These are phyloP conservation scores for Scytalidium lignicola DNA, from an alignment of 2,329 filamentous ascomycete species.

Conservation along the genomic window DNA sequence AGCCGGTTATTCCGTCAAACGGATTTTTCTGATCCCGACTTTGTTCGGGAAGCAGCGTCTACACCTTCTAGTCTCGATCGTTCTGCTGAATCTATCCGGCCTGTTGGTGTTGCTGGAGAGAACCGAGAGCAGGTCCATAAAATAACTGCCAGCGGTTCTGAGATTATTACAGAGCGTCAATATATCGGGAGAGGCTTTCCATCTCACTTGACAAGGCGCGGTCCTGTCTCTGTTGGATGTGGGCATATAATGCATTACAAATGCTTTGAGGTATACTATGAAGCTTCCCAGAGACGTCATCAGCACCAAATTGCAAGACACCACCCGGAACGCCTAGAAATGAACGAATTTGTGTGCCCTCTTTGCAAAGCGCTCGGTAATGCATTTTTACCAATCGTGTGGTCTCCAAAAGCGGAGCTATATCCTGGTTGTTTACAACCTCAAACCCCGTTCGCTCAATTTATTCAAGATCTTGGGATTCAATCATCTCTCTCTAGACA, in stretches of 20 bases:
- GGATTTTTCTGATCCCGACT: conserved; percentile 73
- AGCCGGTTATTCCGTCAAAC: conserved; percentile 86
- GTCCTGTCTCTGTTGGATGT: conserved; percentile 84
- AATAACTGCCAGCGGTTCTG: conserved; percentile 65
- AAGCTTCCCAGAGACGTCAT: conserved; percentile 78
- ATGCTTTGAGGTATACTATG: conserved; percentile 89
- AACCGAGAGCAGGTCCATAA: conserved; percentile 77
- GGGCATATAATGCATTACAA: conserved; percentile 98
- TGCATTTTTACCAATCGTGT: conserved; percentile 88
- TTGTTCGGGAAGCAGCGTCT: conserved; percentile 74
- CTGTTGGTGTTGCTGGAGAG: conserved; percentile 85
- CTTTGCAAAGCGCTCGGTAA: conserved; percentile 96
- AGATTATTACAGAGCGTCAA: conserved; percentile 70
- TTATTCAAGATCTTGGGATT: background rate
- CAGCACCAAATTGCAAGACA: conserved; percentile 89
- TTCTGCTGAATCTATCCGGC: conserved; percentile 75
- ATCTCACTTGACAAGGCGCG: conserved; percentile 57
- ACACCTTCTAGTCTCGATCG: conserved; percentile 79
- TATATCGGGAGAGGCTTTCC: conserved; percentile 87
- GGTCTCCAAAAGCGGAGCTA: conserved; percentile 85
- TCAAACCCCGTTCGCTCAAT: conserved; percentile 44
- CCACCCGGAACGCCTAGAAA: conserved; percentile 75
- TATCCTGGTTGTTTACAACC: conserved; percentile 69
- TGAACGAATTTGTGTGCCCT: conserved; percentile 91
- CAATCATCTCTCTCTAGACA: background rate